phyloP scores from a whole-genome alignment of 1,284 basidiomycete genomes.

The Moesziomyces sp. region DNA sequence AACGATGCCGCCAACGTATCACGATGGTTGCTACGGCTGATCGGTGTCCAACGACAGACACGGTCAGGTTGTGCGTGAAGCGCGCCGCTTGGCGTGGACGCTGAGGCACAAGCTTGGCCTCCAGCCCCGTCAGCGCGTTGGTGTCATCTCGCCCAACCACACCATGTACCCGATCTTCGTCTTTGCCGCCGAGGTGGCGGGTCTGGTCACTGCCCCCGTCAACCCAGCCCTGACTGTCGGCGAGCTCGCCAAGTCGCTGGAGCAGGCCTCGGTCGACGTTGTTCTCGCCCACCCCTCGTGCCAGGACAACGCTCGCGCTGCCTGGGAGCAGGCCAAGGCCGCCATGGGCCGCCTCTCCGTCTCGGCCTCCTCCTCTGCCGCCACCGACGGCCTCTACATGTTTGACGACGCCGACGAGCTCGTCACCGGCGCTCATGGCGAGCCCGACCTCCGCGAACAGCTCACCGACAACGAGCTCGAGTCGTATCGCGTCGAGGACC shows the following conservation, averaged over 20 bases:
- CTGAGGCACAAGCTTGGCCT: conserved; percentile 55
- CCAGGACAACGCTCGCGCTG: conserved; percentile 47
- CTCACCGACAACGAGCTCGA: conserved; percentile 45
- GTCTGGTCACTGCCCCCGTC: conserved; percentile 52
- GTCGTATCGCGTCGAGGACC: conserved; percentile 37
- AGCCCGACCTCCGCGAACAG: conserved; percentile 46
- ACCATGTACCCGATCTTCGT: conserved; percentile 57
- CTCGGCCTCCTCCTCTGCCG: conserved; percentile 5
- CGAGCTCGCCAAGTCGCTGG: conserved; percentile 59
- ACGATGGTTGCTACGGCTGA: background rate
- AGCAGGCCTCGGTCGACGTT: conserved; percentile 49
- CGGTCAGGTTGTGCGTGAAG: conserved; percentile 40
- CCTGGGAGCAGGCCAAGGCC: conserved; percentile 44
- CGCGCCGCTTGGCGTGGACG: conserved; percentile 49
- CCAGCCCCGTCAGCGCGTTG: conserved; percentile 53
- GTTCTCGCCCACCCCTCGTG: conserved; percentile 54
- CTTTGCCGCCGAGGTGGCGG: conserved; percentile 52
- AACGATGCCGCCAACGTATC: background rate
- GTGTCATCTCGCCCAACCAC: conserved; percentile 63
- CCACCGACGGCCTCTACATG: conserved; percentile 50
- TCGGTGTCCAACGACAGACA: conserved; percentile 15
- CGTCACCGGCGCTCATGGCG: conserved; percentile 28
- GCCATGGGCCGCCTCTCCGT: conserved; percentile 17
- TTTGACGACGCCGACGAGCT: conserved; percentile 55
- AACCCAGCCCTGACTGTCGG: conserved; percentile 61